phyloP scores from a whole-genome alignment of 2,329 filamentous ascomycete genomes.

The Myriosclerotinia scirpicola region DNA sequence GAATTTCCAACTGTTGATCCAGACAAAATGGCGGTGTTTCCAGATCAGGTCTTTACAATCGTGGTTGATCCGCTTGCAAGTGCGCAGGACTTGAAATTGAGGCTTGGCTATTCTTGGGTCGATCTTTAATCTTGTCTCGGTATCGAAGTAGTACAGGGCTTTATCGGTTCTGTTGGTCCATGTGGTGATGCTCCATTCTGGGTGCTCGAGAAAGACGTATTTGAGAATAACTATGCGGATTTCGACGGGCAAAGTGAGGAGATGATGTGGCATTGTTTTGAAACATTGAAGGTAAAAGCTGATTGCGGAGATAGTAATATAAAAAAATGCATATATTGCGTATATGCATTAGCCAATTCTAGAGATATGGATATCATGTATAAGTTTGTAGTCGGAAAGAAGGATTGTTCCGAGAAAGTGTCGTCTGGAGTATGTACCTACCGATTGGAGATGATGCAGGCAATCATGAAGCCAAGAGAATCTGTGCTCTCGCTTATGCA shows the following conservation, averaged over 20 bases:
- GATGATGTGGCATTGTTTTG: not conserved
- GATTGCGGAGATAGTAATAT: too few species aligned
- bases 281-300: too few species aligned
- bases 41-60: not conserved
- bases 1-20: not conserved
- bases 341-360: too few species aligned
- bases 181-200: not conserved
- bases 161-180: not conserved
- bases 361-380: too few species aligned
- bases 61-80: not conserved
- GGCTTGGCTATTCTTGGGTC: not conserved
- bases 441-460: not conserved
- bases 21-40: not conserved
- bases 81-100: not conserved
- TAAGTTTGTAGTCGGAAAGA: not conserved
- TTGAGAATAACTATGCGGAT: not conserved
- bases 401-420: too few species aligned
- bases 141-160: not conserved
- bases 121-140: not conserved
- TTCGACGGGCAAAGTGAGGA: not conserved
- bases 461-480: not conserved
- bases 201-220: not conserved
- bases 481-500: not conserved
- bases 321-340: too few species aligned
- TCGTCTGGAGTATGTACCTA: too few species aligned